Percentiles rank a stretch among this genome's conserved stretches.
These are phyloP conservation scores for Xylariaceae sp. DNA, from an alignment of 2,329 filamentous ascomycete species.

Conservation along the genomic window DNA sequence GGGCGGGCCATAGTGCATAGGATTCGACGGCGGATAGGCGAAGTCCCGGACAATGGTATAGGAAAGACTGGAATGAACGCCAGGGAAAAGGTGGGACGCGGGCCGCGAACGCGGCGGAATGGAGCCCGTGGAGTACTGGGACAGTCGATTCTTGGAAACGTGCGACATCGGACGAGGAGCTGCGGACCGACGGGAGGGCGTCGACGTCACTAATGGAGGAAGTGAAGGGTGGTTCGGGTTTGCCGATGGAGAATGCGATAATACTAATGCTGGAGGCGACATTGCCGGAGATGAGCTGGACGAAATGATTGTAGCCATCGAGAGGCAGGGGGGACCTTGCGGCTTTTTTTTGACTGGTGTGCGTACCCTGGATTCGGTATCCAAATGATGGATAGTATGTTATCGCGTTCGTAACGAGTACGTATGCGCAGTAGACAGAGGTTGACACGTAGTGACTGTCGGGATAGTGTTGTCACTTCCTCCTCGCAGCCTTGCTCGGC, in stretches of 20 bases:
- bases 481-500: constrained; percentile 31
- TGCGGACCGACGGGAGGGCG: constrained; percentile 53
- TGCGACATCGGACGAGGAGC: constrained; percentile 66
- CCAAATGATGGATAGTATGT: constrained; percentile 11
- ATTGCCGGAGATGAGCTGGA: constrained; percentile 49
- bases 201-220: constrained; percentile 53
- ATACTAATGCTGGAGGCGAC: constrained; percentile 46
- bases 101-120: constrained; percentile 67
- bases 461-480: constrained; percentile 15
- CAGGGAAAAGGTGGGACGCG: constrained; percentile 72
- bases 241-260: constrained; percentile 32
- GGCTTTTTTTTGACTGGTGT: constrained; percentile 17
- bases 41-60: constrained; percentile 96
- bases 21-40: constrained; percentile 77
- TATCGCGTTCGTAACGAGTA: constrained; percentile 5
- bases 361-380: constrained; percentile 29
- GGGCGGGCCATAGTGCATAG: constrained; percentile 89
- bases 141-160: constrained; percentile 73
- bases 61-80: constrained; percentile 76
- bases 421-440: constrained; percentile 11
- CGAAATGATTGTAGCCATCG: constrained; percentile 52
- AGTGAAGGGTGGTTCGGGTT: constrained; percentile 51
- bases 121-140: constrained; percentile 73
- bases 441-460: constrained; percentile 11
- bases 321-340: constrained; percentile 32